Conservation (phyloP, 768 basidiomycete species). For the Macrolepiota albuminosa region DNA sequence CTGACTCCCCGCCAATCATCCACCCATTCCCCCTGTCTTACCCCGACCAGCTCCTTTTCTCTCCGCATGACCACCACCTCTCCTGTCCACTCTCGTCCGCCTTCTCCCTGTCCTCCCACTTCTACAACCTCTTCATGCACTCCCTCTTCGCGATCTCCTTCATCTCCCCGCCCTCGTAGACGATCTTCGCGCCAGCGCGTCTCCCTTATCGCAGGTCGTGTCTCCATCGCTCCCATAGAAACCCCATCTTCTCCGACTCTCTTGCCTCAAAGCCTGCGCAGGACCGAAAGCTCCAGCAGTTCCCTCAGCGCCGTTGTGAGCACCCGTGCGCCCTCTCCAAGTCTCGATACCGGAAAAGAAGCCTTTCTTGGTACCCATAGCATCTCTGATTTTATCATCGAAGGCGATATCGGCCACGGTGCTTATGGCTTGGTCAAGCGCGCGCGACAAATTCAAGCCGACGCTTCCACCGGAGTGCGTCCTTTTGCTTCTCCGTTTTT, state of each 20-base stretch:
- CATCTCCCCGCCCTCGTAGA: constrained; percentile 61
- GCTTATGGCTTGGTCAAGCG: constrained; percentile 95
- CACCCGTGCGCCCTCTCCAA: constrained; percentile 62
- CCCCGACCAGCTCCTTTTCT: constrained; percentile 21
- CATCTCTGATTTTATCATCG: constrained; percentile 83
- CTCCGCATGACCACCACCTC: constrained; percentile 23
- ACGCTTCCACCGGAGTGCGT: constrained; percentile 83
- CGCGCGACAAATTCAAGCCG: constrained; percentile 68
- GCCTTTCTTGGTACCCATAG: constrained; percentile 58
- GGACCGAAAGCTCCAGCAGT: constrained; percentile 60
- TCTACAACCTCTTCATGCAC: constrained; percentile 23
- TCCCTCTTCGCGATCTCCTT: constrained; percentile 42
- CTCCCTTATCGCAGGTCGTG: constrained; percentile 77
- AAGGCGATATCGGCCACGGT: constrained; percentile 87
- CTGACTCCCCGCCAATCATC: constrained; percentile 28
- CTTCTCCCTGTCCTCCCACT: constrained; percentile 24
- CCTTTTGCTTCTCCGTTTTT: constrained; percentile 9
- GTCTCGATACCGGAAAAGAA: constrained; percentile 35
- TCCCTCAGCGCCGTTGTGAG: constrained; percentile 55
- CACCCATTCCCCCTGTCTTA: constrained; percentile 1
- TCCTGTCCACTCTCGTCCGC: constrained; percentile 29
- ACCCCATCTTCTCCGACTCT: constrained; percentile 61
- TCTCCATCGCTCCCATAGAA: constrained; percentile 73
- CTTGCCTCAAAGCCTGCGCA: constrained; percentile 58
- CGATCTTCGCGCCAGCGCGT: constrained; percentile 83